phyloP scores from a whole-genome alignment of 306 rosid genomes.

The Sechiopsis laciniata region DNA sequence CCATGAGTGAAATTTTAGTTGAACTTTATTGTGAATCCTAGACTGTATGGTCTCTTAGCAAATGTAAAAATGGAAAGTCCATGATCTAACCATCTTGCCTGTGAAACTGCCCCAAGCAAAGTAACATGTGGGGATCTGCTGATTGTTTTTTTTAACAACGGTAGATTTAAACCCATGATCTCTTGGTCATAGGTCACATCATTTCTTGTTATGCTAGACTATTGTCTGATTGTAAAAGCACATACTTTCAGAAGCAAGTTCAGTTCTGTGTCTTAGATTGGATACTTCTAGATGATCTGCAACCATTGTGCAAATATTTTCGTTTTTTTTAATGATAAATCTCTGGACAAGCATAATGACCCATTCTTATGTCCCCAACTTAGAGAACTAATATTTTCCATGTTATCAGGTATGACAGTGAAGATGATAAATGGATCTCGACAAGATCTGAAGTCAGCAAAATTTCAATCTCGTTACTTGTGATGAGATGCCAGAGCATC shows the following conservation, averaged over 20 bases:
- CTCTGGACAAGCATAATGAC: background rate
- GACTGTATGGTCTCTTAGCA: background rate
- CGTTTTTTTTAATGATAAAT: background rate
- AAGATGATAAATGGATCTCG: slow-evolving; percentile 48
- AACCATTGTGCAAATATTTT: background rate
- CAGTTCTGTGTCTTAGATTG: background rate
- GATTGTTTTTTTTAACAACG: too few species aligned
- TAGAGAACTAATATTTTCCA: background rate
- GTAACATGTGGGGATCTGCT: background rate
- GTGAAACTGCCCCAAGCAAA: background rate
- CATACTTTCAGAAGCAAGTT: background rate
- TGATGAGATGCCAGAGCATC: slow-evolving; percentile 72
- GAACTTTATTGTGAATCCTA: background rate
- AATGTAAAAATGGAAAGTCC: background rate
- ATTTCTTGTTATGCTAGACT: background rate
- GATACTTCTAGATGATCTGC: background rate
- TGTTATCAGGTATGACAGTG: slow-evolving; percentile 41
- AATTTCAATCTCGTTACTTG: slow-evolving; percentile 65
- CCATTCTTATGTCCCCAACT: background rate
- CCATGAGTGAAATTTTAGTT: background rate
- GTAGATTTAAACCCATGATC: too few species aligned
- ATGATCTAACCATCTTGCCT: background rate
- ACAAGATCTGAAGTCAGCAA: slow-evolving; percentile 77
- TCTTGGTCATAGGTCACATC: too few species aligned
- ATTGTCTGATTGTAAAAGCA: background rate